Evolutionary conservation across 768 basidiomycete species (phyloP).

Genomic region (Terana coerulea): DNA sequence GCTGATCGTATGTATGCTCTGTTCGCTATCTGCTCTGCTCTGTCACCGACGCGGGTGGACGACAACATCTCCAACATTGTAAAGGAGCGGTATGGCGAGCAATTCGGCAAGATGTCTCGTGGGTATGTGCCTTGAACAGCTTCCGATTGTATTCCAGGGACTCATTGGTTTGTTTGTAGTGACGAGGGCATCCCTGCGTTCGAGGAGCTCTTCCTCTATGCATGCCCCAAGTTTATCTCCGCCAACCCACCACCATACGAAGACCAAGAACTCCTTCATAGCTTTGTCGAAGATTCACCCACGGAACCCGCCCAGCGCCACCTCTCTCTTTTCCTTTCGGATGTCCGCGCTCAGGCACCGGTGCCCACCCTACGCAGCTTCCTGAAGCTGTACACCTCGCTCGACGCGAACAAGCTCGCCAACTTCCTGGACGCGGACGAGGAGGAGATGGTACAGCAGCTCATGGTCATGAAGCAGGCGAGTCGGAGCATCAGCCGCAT

Average conservation of each 20-base stretch:
- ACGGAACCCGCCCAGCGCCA: conserved; percentile 82
- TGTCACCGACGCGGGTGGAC: conserved; percentile 90
- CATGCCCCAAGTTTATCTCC: conserved; percentile 95
- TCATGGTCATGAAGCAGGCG: conserved; percentile 94
- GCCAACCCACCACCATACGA: conserved; percentile 95
- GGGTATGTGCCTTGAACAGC: conserved; percentile 55
- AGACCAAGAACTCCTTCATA: conserved; percentile 57
- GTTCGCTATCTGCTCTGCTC: conserved; percentile 88
- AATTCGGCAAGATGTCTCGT: conserved; percentile 78
- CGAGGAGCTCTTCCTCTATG: conserved; percentile 90
- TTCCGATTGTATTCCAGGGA: not conserved
- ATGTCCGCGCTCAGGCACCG: conserved; percentile 69
- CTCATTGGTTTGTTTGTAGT: conserved; percentile 27
- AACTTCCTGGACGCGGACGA: conserved; percentile 90
- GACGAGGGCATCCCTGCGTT: conserved; percentile 76
- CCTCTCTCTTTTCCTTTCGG: conserved; percentile 77
- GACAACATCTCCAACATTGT: conserved; percentile 93
- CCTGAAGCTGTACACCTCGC: conserved; percentile 91
- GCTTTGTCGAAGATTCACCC: conserved; percentile 34
- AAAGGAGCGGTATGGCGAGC: conserved; percentile 92
- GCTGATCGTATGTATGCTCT: conserved; percentile 98
- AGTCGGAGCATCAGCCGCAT: conserved; percentile 70
- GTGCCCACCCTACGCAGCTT: conserved; percentile 88
- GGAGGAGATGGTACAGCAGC: conserved; percentile 91
- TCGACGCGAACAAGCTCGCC: conserved; percentile 88